These are phyloP conservation scores for Backusella luteola DNA, from an alignment of 192 early-diverging fungal genomes.

Conservation along the genomic window DNA sequence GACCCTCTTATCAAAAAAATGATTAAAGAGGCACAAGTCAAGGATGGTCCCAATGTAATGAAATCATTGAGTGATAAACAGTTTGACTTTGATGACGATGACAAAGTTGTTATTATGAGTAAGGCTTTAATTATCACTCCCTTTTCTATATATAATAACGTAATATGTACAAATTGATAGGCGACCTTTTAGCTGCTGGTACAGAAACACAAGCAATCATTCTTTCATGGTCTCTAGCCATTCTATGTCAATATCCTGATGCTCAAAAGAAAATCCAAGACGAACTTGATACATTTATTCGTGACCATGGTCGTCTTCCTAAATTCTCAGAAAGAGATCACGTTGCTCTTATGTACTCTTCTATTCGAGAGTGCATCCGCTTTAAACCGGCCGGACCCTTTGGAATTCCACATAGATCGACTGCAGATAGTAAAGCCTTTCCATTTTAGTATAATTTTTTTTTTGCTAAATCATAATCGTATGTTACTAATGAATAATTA, in stretches of 20 bases:
- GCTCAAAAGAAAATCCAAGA: conserved; percentile 4
- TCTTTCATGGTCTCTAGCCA: conserved; percentile 17
- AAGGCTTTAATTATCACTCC: not conserved
- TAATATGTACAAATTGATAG: not conserved
- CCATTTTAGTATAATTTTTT: not conserved
- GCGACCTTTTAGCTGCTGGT: conserved; percentile 3
- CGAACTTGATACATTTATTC: conserved; percentile 17
- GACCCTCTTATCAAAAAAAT: conserved; percentile 1
- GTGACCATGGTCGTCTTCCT: not conserved
- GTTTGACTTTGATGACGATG: not conserved
- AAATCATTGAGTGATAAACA: not conserved
- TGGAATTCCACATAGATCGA: conserved; percentile 6
- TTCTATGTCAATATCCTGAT: conserved; percentile 23
- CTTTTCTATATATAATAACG: not conserved
- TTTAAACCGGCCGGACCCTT: not conserved
- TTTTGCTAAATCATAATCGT: not conserved
- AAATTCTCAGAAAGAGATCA: not conserved
- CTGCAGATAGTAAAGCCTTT: conserved; percentile 11
- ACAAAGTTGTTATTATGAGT: conserved; percentile 11
- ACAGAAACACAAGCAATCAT: not conserved
- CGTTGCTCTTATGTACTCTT: conserved; percentile 15
- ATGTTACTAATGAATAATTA: not conserved
- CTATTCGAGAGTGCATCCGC: conserved; percentile 20
- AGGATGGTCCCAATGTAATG: not conserved
- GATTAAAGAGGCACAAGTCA: not conserved